Base-by-base conservation (phyloP, 768 basidiomycete genomes). In the Saitozyma podzolica region DNA sequence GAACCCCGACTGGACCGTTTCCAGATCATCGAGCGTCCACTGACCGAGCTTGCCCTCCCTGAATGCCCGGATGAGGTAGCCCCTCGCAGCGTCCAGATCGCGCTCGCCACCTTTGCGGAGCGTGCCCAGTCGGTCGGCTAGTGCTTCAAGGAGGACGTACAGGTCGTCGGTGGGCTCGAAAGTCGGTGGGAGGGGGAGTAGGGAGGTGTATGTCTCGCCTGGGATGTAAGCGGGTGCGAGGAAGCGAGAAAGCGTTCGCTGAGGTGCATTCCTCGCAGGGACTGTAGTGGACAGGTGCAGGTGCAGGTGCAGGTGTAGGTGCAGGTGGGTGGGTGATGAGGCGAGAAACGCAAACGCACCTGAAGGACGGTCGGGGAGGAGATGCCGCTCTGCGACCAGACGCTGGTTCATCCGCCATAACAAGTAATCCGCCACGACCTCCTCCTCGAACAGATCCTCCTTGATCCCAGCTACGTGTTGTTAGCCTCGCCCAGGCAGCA, bases 51-150 rank as follows among this genome's bases (percentile, higher is more conserved):
- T 79, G 20, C 82, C 83, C 17, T 81, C 79, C 48, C 95, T 86
- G 88, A 93, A 99, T 85, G 91, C 91, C 50, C 85, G 83, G 48
- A 98, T 84, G 72, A 97, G 88, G 83, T 88, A 91, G 19, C 83
- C 82, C 5, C 89, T 88, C 9, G 92, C 91, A 20, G 90, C 85
- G 5, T 84, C 77, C 5, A 83, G 74, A 80, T 98, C 89, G 54
- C 83, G 82, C 50, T 86, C 83, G 13, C 89, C 91, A 6, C 93
- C 92, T 64, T 87, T 85, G 66, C 84, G 82, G 17, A 95, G 81
- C 84, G 94, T 91, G n/a, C 89, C 87, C 75, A 95, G 86, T 14
- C 93, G 85, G 47, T 76, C 76, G 0, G 87, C 91, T 40, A 99
- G 83, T 17, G 83, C 81, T 17, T 84, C 83, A 41, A 96, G 82